These are phyloP conservation scores for Ogataea minuta DNA, from an alignment of 805 yeast genomes.

Conservation along the genomic window DNA sequence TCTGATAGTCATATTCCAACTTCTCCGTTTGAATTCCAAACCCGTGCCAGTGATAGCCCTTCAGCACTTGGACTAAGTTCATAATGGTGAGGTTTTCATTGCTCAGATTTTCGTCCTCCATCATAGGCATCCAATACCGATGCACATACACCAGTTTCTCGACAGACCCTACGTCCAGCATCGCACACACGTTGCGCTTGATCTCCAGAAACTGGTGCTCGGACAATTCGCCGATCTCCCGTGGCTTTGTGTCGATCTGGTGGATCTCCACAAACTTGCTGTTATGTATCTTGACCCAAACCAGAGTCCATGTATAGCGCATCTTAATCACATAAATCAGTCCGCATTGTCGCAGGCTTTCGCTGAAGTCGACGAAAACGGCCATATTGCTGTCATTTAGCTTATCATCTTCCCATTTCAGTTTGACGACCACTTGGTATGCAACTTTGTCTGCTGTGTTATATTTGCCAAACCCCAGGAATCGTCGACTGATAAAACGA, in stretches of 20 bases:
- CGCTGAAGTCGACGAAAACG: neutral
- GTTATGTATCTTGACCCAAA: slow-evolving; percentile 28
- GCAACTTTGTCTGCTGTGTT: slow-evolving; percentile 3
- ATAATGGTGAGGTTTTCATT: slow-evolving; percentile 19
- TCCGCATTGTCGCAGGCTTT: slow-evolving; percentile 17
- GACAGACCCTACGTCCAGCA: slow-evolving; percentile 15
- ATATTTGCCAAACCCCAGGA: slow-evolving; percentile 7
- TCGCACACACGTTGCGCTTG: slow-evolving; percentile 13
- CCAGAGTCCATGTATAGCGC: slow-evolving; percentile 24
- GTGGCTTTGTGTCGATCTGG: slow-evolving; percentile 26
- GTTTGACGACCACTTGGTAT: slow-evolving; percentile 10
- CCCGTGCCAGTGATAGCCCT: slow-evolving; percentile 24
- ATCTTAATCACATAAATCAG: slow-evolving; percentile 24
- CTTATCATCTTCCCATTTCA: slow-evolving; percentile 5
- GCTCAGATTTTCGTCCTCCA: slow-evolving; percentile 24
- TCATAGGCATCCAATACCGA: slow-evolving; percentile 21
- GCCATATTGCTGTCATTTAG: neutral
- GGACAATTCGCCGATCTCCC: slow-evolving; percentile 17
- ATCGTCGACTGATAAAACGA: slow-evolving; percentile 6
- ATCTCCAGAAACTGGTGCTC: slow-evolving; percentile 17
- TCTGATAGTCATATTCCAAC: slow-evolving; percentile 6
- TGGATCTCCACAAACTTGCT: slow-evolving; percentile 18
- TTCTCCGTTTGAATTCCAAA: slow-evolving; percentile 17
- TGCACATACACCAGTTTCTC: slow-evolving; percentile 18
- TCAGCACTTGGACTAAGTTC: slow-evolving; percentile 17